Evolutionary conservation across 2,329 filamentous ascomycete species (phyloP).

Genomic region (Harringtonia aguacate): DNA sequence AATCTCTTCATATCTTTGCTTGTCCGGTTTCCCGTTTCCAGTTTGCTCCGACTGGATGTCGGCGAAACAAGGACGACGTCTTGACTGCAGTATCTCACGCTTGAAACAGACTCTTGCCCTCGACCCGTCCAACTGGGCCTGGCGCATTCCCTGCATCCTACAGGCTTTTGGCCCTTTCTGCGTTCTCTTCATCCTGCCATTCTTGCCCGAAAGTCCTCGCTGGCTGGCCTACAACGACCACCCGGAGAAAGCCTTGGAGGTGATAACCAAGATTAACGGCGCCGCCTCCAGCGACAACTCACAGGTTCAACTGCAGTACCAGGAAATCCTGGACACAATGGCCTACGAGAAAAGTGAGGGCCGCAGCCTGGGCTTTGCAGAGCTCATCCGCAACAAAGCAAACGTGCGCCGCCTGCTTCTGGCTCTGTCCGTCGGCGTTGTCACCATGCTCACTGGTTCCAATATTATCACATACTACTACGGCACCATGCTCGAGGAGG

Average conservation of each 20-base stretch:
- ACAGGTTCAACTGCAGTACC: slow-evolving; percentile 22
- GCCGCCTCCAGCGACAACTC: slow-evolving; percentile 20
- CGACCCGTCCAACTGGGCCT: slow-evolving; percentile 10
- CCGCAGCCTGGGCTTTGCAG: slow-evolving; percentile 4
- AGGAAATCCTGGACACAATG: slow-evolving; percentile 30
- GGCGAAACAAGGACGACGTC: too few relatives aligned
- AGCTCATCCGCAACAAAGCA: slow-evolving; percentile 5
- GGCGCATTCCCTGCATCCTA: slow-evolving; percentile 13
- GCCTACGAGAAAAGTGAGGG: slow-evolving; percentile 8
- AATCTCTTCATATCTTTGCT: neutral
- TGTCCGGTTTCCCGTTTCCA: neutral
- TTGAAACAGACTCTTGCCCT: slow-evolving; percentile 3
- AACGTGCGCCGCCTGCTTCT: slow-evolving; percentile 8
- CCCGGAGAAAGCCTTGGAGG: slow-evolving; percentile 18
- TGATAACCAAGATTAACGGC: slow-evolving; percentile 29
- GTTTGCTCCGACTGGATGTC: neutral
- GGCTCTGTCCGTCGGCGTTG: slow-evolving; percentile 6
- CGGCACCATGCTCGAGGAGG: slow-evolving; percentile 11
- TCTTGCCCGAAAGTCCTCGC: slow-evolving; percentile 20
- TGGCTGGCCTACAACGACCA: slow-evolving; percentile 23
- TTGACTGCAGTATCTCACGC: neutral
- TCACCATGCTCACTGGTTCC: slow-evolving; percentile 12
- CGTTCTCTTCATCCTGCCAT: slow-evolving; percentile 9
- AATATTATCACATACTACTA: slow-evolving; percentile 11
- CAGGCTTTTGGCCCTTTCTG: slow-evolving; percentile 13